Conservation (phyloP, 495 filamentous ascomycete species). For the Aspergillus taichungensis region DNA sequence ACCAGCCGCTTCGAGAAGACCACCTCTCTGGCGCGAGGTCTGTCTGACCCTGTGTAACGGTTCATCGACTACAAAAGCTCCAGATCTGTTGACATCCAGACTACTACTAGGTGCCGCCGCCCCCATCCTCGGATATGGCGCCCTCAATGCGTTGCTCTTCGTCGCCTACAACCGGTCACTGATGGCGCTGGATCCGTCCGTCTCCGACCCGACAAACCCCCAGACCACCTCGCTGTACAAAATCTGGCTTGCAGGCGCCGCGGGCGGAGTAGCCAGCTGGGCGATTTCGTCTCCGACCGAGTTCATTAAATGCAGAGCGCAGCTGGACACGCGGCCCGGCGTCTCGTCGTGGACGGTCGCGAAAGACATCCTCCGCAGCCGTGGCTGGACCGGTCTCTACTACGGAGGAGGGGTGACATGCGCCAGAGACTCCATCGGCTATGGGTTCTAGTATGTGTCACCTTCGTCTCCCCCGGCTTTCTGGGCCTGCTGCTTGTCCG, state of each 20-base stretch:
- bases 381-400: slow-evolving; percentile 66
- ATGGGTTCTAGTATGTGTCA: slow-evolving; percentile 71
- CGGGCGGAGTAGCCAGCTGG: slow-evolving; percentile 74
- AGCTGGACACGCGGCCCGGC: slow-evolving; percentile 40
- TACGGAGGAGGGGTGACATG: slow-evolving; percentile 70
- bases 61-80: not conserved
- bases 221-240: slow-evolving; percentile 29
- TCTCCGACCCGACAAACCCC: slow-evolving; percentile 32
- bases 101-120: slow-evolving; percentile 54
- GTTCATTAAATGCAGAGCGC: slow-evolving; percentile 77
- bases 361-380: slow-evolving; percentile 46
- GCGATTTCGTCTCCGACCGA: slow-evolving; percentile 76
- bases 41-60: not conserved
- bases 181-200: slow-evolving; percentile 40
- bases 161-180: slow-evolving; percentile 74
- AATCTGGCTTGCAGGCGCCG: slow-evolving; percentile 66
- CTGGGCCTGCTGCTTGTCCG: slow-evolving; percentile 2
- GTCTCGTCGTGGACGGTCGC: slow-evolving; percentile 53
- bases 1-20: slow-evolving; percentile 34
- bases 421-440: slow-evolving; percentile 73
- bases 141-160: slow-evolving; percentile 81
- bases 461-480: slow-evolving; percentile 10
- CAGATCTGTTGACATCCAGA: not conserved
- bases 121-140: slow-evolving; percentile 79
- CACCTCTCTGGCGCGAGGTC: slow-evolving; percentile 42